These are phyloP conservation scores for Rhynchosporium agropyri DNA, from an alignment of 2,329 filamentous ascomycete genomes.

Conservation along the genomic window DNA sequence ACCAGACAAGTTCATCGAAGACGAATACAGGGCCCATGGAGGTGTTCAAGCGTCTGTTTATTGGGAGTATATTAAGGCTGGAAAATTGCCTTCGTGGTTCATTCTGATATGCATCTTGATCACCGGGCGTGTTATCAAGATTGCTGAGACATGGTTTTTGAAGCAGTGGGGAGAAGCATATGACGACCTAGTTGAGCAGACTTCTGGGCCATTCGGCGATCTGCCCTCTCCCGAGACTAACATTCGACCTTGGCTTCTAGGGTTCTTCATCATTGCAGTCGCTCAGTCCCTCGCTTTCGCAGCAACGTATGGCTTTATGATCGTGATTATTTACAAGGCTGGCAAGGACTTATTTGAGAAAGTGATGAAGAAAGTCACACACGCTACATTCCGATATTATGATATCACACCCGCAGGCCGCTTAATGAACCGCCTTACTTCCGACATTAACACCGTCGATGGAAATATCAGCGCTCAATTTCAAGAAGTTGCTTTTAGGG, in stretches of 20 bases:
- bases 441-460: conserved; percentile 87
- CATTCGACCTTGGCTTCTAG: conserved; percentile 73
- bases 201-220: conserved; percentile 47
- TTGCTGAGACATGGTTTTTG: conserved; percentile 77
- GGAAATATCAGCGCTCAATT: conserved; percentile 80
- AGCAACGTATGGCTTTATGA: conserved; percentile 66
- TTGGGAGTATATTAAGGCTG: conserved; percentile 83
- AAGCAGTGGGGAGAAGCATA: conserved; percentile 88
- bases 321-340: conserved; percentile 78
- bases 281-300: conserved; percentile 62
- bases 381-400: conserved; percentile 86
- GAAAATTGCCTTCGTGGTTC: conserved; percentile 73
- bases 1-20: conserved; percentile 77
- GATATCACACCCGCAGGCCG: conserved; percentile 87
- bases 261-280: conserved; percentile 68
- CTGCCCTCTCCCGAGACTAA: conserved; percentile 69
- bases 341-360: conserved; percentile 74
- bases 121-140: conserved; percentile 63
- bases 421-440: conserved; percentile 89
- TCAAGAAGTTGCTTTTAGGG: conserved; percentile 68
- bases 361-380: conserved; percentile 73
- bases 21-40: conserved; percentile 74
- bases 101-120: conserved; percentile 64
- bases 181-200: conserved; percentile 42
- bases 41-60: conserved; percentile 77